Conservation (phyloP, 768 basidiomycete genomes). For the Hypholoma fasciculare region DNA sequence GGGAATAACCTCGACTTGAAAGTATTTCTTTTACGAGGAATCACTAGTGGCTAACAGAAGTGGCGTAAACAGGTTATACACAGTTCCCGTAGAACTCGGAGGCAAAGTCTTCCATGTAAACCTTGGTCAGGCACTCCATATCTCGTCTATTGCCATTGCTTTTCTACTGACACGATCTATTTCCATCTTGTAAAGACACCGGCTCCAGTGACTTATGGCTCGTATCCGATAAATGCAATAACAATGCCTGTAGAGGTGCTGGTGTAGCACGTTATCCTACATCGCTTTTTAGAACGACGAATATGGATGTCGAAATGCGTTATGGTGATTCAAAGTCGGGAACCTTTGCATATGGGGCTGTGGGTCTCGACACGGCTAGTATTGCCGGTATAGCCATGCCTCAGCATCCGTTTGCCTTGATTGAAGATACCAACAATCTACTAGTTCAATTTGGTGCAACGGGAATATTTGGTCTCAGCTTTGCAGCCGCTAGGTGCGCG, state of each 20-base stretch:
- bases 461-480: slow-evolving; percentile 70
- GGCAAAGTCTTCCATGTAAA: slow-evolving; percentile 28
- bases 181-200: slow-evolving; percentile 44
- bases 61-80: slow-evolving; percentile 27
- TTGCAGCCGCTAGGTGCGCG: slow-evolving; percentile 62
- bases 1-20: slow-evolving; percentile 38
- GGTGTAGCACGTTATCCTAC: slow-evolving; percentile 43
- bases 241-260: slow-evolving; percentile 36
- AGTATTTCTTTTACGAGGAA: slow-evolving; percentile 6
- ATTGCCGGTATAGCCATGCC: slow-evolving; percentile 52
- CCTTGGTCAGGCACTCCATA: slow-evolving; percentile 22
- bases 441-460: slow-evolving; percentile 52
- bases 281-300: slow-evolving; percentile 34
- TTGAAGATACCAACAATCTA: slow-evolving; percentile 59
- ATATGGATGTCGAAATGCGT: slow-evolving; percentile 37
- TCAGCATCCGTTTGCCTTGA: slow-evolving; percentile 55
- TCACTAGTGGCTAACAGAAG: background rate
- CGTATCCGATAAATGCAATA: slow-evolving; percentile 48
- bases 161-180: slow-evolving; percentile 2
- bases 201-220: slow-evolving; percentile 77
- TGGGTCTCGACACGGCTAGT: slow-evolving; percentile 53
- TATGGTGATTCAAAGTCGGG: slow-evolving; percentile 74
- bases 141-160: background rate
- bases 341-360: slow-evolving; percentile 56
- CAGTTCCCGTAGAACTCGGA: slow-evolving; percentile 35